These are phyloP conservation scores for Cladosporium cucumerinum DNA, from an alignment of 2,329 filamentous ascomycete species.

Conservation along the genomic window DNA sequence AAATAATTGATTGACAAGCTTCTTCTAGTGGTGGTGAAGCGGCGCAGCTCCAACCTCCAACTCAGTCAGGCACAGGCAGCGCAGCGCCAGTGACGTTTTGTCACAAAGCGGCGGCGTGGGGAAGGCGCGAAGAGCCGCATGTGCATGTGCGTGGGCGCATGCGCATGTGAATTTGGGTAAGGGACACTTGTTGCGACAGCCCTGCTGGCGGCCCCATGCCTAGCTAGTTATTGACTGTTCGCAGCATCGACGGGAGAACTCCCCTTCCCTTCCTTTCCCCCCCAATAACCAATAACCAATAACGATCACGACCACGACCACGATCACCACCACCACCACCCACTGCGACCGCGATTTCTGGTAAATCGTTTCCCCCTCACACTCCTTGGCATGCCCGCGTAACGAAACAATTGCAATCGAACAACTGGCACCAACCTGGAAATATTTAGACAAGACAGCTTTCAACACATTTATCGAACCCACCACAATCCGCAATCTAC, in stretches of 20 bases:
- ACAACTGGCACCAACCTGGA: background rate
- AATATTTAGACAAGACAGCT: background rate
- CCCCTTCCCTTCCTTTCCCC: background rate
- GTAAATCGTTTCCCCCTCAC: background rate
- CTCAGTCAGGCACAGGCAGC: background rate
- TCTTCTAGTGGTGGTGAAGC: background rate
- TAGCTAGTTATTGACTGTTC: background rate
- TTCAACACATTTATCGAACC: background rate
- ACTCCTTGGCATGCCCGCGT: slow-evolving; percentile 7
- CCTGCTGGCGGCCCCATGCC: no score
- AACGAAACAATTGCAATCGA: background rate
- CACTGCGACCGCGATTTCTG: background rate
- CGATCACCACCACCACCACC: no score
- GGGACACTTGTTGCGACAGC: background rate
- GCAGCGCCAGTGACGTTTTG: background rate
- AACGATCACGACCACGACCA: no score
- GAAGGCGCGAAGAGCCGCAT: background rate
- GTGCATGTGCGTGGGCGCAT: no score
- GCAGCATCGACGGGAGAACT: background rate
- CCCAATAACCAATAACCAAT: no score
- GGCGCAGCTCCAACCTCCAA: no score
- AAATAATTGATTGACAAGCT: background rate
- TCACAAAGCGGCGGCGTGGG: background rate
- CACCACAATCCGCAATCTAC: background rate
- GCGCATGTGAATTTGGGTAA: background rate